Base-by-base conservation (phyloP, 768 basidiomycete species). In the Rhodocollybia butyracea region DNA sequence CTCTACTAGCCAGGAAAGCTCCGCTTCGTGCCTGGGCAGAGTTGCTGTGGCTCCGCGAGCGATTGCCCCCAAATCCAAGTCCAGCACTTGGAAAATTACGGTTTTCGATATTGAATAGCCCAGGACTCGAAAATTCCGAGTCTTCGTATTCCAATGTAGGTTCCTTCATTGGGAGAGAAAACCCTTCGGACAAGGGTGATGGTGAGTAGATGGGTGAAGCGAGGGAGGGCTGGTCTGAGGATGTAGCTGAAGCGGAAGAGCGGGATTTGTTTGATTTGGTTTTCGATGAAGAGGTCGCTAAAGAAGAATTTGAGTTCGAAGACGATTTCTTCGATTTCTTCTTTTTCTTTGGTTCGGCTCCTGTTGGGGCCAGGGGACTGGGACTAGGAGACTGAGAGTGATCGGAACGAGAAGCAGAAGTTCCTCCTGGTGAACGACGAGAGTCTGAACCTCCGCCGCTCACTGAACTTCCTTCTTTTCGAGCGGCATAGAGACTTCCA, bases 361-460 rank as follows among this genome's bases (percentile, higher is more conserved):
- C 27, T 61, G 66, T 34, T 63, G 26, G n/a, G 32, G 46, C 65
- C 63, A 51, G 68, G 68, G n/a, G 51, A 51, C 45, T 61, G 50
- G 19, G 58, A 45, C 24, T 51, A 19, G 40, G 63, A 65, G n/a
- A n/a, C n/a, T 24, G 65, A 63, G 30, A 61, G 58, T 24, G 76
- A 76, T 26, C 70, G 43, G 0, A 82, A 83, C 3, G 79, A 3
- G 85, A 84, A 0, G 34, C 19, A 15, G 48, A 50, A 11, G 48
- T 50, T 26, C 48, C 48, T 22, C 34, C n/a, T 0, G 85, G 86
- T 30, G 81, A 77, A 3, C 84, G 86, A 32, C 77, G 80, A 3
- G 83, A 84, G 56, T 84, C 82, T 0, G 86, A 87, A 24, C 77
- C 80, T 30, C 75, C 73, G 10, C 67, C 60, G 24, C 63, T 67